phyloP scores from a whole-genome alignment of 176 grass and related monocot species.

The Juncus inflexus region DNA sequence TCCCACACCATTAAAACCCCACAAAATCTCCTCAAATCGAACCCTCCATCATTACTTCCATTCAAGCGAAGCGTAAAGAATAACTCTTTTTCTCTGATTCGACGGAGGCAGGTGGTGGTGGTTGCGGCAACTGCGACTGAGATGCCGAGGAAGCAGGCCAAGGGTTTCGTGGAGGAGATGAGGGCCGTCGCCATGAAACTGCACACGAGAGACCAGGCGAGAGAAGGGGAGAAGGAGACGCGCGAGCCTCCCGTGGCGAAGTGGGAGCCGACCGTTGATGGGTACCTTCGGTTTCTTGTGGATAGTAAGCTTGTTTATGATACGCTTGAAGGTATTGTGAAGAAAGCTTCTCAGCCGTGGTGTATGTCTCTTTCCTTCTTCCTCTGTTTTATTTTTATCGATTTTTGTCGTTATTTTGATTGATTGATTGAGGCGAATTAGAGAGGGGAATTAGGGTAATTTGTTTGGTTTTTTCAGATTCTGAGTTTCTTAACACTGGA shows the following conservation, averaged over 20 bases:
- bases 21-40: constrained; percentile 3
- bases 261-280: constrained; percentile 71
- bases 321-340: constrained; percentile 72
- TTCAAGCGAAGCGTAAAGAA: constrained; percentile 1
- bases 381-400: not conserved
- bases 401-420: not conserved
- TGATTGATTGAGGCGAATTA: not conserved
- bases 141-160: constrained; percentile 33
- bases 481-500: constrained; percentile 77
- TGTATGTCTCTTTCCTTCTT: constrained; percentile 43
- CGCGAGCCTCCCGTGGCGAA: constrained; percentile 52
- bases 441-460: not conserved
- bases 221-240: constrained; percentile 80
- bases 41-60: not conserved
- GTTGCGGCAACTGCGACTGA: constrained; percentile 14
- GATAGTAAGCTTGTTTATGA: constrained; percentile 85
- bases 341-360: constrained; percentile 54
- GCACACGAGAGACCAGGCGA: constrained; percentile 83
- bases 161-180: constrained; percentile 94
- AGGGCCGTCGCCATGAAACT: constrained; percentile 74
- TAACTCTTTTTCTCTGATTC: not conserved
- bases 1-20: constrained; percentile 15
- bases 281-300: constrained; percentile 86
- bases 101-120: constrained; percentile 15
- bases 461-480: constrained; percentile 48